phyloP scores from a whole-genome alignment of 2,329 filamentous ascomycete genomes.

The Rhytidhysteron rufulum region DNA sequence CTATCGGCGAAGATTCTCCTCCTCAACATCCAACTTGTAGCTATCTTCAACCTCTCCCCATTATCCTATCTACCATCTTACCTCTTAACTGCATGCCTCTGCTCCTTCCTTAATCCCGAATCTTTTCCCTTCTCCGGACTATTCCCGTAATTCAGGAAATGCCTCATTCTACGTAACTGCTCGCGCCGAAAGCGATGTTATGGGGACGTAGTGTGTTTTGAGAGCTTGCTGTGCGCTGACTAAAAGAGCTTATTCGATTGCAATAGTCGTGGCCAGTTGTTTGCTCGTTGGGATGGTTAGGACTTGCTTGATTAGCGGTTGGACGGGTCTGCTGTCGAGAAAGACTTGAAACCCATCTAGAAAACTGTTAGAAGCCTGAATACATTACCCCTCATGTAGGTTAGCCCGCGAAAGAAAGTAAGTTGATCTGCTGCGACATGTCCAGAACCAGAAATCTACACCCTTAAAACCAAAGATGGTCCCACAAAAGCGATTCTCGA shows the following conservation, averaged over 20 bases:
- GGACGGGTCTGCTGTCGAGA: slow-evolving; percentile 75
- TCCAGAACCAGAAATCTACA: slow-evolving; percentile 40
- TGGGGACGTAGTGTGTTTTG: slow-evolving; percentile 80
- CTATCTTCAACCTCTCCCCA: slow-evolving; percentile 99
- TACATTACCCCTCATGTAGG: too few relatives aligned
- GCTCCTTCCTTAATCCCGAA: slow-evolving; percentile 85
- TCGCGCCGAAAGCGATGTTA: slow-evolving; percentile 80
- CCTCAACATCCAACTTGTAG: slow-evolving; percentile 93
- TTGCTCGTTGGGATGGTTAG: slow-evolving; percentile 72
- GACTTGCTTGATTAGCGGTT: slow-evolving; percentile 68
- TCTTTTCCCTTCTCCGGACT: slow-evolving; percentile 27
- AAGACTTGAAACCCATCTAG: slow-evolving; percentile 59
- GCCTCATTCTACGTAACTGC: slow-evolving; percentile 87
- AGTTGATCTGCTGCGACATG: slow-evolving; percentile 46
- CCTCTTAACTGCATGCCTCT: slow-evolving; percentile 73
- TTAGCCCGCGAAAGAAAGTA: slow-evolving; percentile 49
- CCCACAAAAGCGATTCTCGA: slow-evolving; percentile 80
- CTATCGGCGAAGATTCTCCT: slow-evolving; percentile 83
- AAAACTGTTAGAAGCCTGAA: slow-evolving; percentile 7
- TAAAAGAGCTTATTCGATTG: slow-evolving; percentile 89
- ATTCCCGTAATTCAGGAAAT: slow-evolving; percentile 50
- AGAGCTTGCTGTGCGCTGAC: slow-evolving; percentile 78
- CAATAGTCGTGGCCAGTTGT: slow-evolving; percentile 79
- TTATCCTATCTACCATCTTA: slow-evolving; percentile 80
- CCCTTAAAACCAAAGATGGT: slow-evolving; percentile 44